phyloP scores from a whole-genome alignment of 2,329 filamentous ascomycete species.

The Aspergillus transmontanensis region DNA sequence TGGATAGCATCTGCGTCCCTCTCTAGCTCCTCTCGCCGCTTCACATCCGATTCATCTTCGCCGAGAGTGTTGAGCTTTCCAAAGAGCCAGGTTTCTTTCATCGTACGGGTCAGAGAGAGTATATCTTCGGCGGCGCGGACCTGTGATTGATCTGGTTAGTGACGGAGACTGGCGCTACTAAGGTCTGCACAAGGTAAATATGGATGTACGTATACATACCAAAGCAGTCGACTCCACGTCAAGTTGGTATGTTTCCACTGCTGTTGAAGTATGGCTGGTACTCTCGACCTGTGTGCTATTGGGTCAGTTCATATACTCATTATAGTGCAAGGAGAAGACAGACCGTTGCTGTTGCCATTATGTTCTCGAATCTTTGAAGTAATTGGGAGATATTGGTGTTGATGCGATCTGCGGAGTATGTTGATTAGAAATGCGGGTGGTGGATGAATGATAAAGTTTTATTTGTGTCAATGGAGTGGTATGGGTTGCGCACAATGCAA shows the following conservation, averaged over 20 bases:
- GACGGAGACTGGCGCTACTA: background rate
- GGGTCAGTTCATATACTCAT: background rate
- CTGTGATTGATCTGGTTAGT: slow-evolving; percentile 32
- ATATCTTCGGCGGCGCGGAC: slow-evolving; percentile 65
- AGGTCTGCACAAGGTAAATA: background rate
- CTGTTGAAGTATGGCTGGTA: slow-evolving; percentile 57
- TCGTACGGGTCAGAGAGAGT: slow-evolving; percentile 59
- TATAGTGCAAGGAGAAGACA: slow-evolving; percentile 5
- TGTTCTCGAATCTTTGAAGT: slow-evolving; percentile 58
- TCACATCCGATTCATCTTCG: slow-evolving; percentile 42
- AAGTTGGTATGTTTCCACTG: slow-evolving; percentile 60
- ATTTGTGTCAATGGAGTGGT: background rate
- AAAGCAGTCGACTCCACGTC: slow-evolving; percentile 61
- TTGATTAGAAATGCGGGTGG: background rate
- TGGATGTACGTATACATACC: slow-evolving; percentile 38
- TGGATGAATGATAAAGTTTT: background rate
- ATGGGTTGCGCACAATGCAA: slow-evolving; percentile 18
- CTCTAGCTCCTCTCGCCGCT: slow-evolving; percentile 49
- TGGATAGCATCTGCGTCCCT: slow-evolving; percentile 50
- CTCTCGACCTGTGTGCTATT: slow-evolving; percentile 45
- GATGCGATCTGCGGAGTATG: slow-evolving; percentile 42
- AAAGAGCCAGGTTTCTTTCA: slow-evolving; percentile 70
- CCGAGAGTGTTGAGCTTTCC: slow-evolving; percentile 63
- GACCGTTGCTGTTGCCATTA: slow-evolving; percentile 57
- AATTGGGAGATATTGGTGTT: slow-evolving; percentile 48